Base-by-base conservation (phyloP, 164 flowering plant species). In the Nelumbo lutea region DNA sequence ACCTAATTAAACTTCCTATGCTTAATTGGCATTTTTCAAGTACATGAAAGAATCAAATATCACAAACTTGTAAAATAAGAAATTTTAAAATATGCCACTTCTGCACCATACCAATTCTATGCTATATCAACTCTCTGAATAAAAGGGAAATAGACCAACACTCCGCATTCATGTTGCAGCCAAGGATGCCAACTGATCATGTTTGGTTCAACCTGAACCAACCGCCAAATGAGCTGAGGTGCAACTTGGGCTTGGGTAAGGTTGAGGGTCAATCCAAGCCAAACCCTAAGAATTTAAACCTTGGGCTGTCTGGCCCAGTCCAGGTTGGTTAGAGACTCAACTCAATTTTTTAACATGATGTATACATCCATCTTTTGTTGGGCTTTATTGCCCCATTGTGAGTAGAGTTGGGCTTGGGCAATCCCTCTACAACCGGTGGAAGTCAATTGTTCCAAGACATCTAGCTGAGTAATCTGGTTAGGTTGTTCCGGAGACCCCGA, bases 361-460 rank as follows among this genome's bases (percentile, higher is more conserved):
- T 2, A 53, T 9, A 53, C 57, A 13, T 14, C 14, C 14, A 11
- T 53, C 1, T 53, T 53, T 53, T 11, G 4, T 3, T 53, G n/a
- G 14, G 2, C 11, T 11, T 9, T 4, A 13, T 53, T 9, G 57
- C 11, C 14, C 57, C 4, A 7, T 7, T 46, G 5, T 50, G 52
- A 6, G 10, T 5, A 6, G 61, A 47, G 53, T 13, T 9, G 55
- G 14, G 39, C 44, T 1, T 27, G 61, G 57, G 43, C 1, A 59
- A 67, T 57, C 42, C 42, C 73, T 76, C 68, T 81, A 85, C 90
- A 70, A 63, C 82, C 74, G 39, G 80, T 76, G 64, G 92, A 84
- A 51, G 88, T 88, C 62, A 93, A 83, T 72, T 89, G 96, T 42
- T 86, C 88, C 84, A 93, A 76, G 68, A 90, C 90, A 80, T 86